phyloP scores from a whole-genome alignment of 2,329 filamentous ascomycete species.

The Plenodomus biglobosus region DNA sequence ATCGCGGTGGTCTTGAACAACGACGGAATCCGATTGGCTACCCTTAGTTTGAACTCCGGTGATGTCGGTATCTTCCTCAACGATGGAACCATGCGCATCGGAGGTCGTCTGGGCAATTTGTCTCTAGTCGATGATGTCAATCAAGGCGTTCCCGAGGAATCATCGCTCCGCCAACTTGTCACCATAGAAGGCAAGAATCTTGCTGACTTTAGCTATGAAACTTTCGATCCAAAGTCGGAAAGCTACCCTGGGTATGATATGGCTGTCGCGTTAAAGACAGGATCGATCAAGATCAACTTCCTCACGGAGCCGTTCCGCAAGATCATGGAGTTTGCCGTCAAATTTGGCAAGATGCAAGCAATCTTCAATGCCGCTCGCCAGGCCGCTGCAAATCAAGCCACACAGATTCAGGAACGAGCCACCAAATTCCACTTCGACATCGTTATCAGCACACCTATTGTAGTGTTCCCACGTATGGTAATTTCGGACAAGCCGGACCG shows the following conservation, averaged over 20 bases:
- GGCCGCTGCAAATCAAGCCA: conserved; percentile 90
- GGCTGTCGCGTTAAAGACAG: conserved; percentile 84
- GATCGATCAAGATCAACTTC: conserved; percentile 96
- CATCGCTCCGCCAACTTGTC: conserved; percentile 80
- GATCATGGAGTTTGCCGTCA: conserved; percentile 96
- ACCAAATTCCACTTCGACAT: conserved; percentile 93
- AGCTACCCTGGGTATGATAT: conserved; percentile 93
- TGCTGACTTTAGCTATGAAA: conserved; percentile 96
- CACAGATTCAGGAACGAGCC: conserved; percentile 85
- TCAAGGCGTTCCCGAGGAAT: conserved; percentile 78
- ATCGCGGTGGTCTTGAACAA: conserved; percentile 96
- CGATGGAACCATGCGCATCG: conserved; percentile 83
- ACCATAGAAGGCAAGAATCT: conserved; percentile 95
- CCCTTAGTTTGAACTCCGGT: conserved; percentile 86
- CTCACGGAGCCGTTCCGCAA: conserved; percentile 96
- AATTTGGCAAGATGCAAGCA: conserved; percentile 99
- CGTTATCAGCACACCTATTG: conserved; percentile 89
- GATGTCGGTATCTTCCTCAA: conserved; percentile 88
- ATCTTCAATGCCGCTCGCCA: conserved; percentile 96
- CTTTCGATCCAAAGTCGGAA: conserved; percentile 75
- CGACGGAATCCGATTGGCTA: conserved; percentile 91
- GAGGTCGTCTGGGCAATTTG: conserved; percentile 82
- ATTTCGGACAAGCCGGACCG: conserved; percentile 68
- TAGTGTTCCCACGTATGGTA: conserved; percentile 85
- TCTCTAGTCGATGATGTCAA: conserved; percentile 93